Evolutionary conservation across 2,329 filamentous ascomycete species (phyloP).

Genomic region (Epichloe baconii): DNA sequence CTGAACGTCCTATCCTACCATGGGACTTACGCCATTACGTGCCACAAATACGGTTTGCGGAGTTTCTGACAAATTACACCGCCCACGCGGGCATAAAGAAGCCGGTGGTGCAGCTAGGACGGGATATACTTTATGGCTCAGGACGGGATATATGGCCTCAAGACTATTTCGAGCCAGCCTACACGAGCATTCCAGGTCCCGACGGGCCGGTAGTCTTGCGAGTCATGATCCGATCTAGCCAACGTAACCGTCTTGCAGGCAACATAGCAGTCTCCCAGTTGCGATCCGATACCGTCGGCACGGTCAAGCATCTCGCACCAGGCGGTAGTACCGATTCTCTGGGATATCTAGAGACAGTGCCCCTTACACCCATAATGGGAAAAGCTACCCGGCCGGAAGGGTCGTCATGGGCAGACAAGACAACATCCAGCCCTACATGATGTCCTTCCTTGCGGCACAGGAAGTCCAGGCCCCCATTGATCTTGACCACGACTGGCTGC

Average conservation of each 20-base stretch:
- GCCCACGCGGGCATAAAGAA: background rate
- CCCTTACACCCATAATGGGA: conserved; percentile 13
- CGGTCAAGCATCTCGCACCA: conserved; percentile 14
- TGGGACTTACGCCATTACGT: too few species aligned
- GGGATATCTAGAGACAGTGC: conserved; percentile 26
- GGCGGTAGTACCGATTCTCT: conserved; percentile 10
- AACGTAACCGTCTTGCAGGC: conserved; percentile 13
- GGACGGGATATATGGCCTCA: conserved; percentile 28
- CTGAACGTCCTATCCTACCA: too few species aligned
- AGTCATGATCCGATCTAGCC: conserved; percentile 16
- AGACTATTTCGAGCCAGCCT: conserved; percentile 26
- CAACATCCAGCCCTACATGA: conserved; percentile 8
- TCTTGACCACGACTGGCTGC: conserved; percentile 16
- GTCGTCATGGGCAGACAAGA: conserved; percentile 9
- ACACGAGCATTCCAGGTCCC: conserved; percentile 23
- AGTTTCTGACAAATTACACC: background rate
- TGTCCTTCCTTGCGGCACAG: conserved; percentile 19
- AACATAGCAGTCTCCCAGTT: conserved; percentile 20
- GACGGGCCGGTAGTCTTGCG: conserved; percentile 12
- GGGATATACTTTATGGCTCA: too few species aligned
- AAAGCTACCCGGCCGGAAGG: conserved; percentile 11
- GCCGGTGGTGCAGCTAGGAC: too few species aligned
- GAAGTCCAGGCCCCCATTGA: conserved; percentile 20
- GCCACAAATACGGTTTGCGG: background rate
- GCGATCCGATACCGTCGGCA: conserved; percentile 17